Base-by-base conservation (phyloP, 2,329 filamentous ascomycete genomes). In the Beauveria pseudobassiana region DNA sequence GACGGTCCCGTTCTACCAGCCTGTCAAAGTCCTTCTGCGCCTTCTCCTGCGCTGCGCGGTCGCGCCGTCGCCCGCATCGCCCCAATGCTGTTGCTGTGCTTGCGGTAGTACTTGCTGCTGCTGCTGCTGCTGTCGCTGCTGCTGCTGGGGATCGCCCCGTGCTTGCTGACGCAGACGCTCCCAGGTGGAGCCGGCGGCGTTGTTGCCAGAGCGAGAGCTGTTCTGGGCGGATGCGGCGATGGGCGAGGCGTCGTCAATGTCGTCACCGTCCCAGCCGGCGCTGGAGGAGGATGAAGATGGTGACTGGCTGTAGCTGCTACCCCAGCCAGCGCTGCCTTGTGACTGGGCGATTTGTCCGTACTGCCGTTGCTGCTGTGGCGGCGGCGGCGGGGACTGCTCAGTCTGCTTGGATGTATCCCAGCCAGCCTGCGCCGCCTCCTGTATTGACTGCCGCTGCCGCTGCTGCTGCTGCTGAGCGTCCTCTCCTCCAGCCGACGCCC, bases 1-100 rank as follows among this genome's bases (percentile, higher is more conserved):
- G 68, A 24, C 76, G 71, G 62, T 82, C 80, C 16, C 73, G 70
- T 48, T 82, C 80, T 3, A 82, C 61, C 62, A 82, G 71, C 22
- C 71, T 72, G 63, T 83, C 80, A 65, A 82, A 83, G 34, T 83
- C 79, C 62, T 72, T 75, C 62, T 83, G 80, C 6, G 80, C 79
- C 64, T 79, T 74, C 9, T 74, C 73, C 67, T 76, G 80, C 49
- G 73, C 74, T 18, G 71, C 65, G 62, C 68, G 74, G 24, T 78
- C 59, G 74, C 73, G 9, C 78, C 68, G 26, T 75, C 71, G 4
- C 70, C 67, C 66, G 69, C 42, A 51, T 70, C 66, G 63, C 65
- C 38, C 62, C 68, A 56, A 53, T 62, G 63, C 45, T 53, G 48
- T 48, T 61, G 62, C 58, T 24, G 24, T 40, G 1, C 22, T 26